phyloP scores from a whole-genome alignment of 129 eudicot genomes.

The Mikania micrantha region DNA sequence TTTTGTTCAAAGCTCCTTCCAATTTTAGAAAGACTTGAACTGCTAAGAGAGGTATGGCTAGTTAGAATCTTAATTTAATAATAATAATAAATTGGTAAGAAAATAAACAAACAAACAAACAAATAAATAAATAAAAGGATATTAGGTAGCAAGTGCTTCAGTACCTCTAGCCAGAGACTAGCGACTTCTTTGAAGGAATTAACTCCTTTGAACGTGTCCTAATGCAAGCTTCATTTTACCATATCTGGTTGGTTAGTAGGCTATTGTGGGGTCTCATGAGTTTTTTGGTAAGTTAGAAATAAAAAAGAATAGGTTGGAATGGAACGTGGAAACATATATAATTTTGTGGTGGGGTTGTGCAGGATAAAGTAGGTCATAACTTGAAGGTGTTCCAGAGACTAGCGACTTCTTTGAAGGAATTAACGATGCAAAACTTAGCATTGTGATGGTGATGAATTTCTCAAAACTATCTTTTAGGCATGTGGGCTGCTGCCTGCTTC shows the following conservation, averaged over 20 bases:
- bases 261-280: no score
- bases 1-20: slow-evolving; percentile 64
- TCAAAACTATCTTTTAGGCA: no score
- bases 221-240: no score
- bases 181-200: no score
- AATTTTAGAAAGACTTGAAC: slow-evolving; percentile 79
- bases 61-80: background rate
- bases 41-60: slow-evolving; percentile 64
- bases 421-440: slow-evolving; percentile 46
- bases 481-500: no score
- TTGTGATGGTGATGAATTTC: slow-evolving; percentile 2
- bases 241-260: background rate
- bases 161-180: no score
- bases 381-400: slow-evolving; percentile 82
- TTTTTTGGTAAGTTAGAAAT: no score
- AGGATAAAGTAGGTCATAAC: slow-evolving; percentile 85
- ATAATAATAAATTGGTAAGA: background rate
- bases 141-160: no score
- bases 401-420: slow-evolving; percentile 64
- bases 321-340: background rate
- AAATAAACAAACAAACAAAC: background rate
- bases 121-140: background rate
- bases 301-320: no score
- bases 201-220: no score
- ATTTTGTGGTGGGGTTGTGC: background rate